Conservation (phyloP, 2,329 filamentous ascomycete species). For the Meredithiella fracta region DNA sequence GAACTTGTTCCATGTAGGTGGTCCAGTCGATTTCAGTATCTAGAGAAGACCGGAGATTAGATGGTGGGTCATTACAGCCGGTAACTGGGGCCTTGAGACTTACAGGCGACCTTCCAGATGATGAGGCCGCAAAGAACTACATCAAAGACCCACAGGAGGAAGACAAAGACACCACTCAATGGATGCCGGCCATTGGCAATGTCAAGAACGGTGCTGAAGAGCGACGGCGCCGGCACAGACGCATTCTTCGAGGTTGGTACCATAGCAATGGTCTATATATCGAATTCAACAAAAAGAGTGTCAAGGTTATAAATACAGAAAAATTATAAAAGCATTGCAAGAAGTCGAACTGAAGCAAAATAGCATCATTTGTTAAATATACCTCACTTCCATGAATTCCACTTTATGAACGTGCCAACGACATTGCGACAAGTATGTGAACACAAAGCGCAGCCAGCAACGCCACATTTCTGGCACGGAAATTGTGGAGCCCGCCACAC, state of each 20-base stretch:
- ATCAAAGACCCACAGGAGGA: constrained; percentile 53
- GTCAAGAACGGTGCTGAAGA: constrained; percentile 22
- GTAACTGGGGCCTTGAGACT: constrained; percentile 22
- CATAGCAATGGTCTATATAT: background rate
- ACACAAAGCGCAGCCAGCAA: background rate
- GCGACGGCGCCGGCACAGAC: background rate
- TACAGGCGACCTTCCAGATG: constrained; percentile 73
- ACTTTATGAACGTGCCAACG: background rate
- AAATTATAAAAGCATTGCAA: background rate
- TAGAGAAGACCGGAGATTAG: too few species aligned
- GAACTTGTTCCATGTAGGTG: constrained; percentile 89
- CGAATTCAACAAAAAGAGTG: background rate
- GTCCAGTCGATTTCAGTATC: constrained; percentile 98
- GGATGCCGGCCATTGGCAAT: constrained; percentile 32
- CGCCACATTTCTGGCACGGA: background rate
- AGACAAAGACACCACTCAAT: constrained; percentile 35
- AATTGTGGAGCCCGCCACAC: background rate
- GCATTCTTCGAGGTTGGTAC: background rate
- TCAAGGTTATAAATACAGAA: background rate
- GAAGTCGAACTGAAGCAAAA: background rate
- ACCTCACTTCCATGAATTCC: background rate
- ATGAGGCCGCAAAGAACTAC: constrained; percentile 54
- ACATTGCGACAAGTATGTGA: background rate
- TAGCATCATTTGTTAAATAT: background rate
- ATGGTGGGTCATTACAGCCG: too few species aligned